phyloP scores from a whole-genome alignment of 139 green algal genomes.

The Coccomyxa sp. region DNA sequence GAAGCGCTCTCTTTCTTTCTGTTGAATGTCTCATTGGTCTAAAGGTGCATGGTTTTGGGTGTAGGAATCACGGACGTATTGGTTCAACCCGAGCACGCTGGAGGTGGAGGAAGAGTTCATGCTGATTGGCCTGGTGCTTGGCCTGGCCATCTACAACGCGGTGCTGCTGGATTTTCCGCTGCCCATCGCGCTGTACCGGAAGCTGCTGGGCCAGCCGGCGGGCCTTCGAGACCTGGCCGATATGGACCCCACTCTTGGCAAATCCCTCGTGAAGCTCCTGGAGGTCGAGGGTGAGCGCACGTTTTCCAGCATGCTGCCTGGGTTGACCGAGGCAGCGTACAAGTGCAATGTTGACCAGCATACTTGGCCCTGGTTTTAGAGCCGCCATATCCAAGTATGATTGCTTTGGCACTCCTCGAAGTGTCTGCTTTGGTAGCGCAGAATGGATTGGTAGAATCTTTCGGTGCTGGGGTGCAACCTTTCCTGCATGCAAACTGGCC shows the following conservation, averaged over 20 bases:
- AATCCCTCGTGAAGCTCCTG: slow-evolving; percentile 65
- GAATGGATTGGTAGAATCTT: no score
- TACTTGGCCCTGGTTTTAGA: no score
- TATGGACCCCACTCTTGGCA: slow-evolving; percentile 76
- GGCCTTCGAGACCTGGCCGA: slow-evolving; percentile 80
- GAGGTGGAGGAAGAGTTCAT: slow-evolving; percentile 74
- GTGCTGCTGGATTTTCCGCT: slow-evolving; percentile 90
- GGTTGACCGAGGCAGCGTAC: neutral
- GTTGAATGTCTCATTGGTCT: no score
- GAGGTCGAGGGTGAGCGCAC: slow-evolving; percentile 43
- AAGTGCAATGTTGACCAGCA: no score
- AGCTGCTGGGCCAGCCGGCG: slow-evolving; percentile 73
- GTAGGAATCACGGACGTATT: slow-evolving; percentile 79
- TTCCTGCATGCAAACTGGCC: no score
- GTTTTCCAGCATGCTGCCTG: no score
- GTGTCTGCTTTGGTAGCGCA: no score
- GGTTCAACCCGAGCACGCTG: slow-evolving; percentile 64
- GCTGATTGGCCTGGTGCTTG: slow-evolving; percentile 79
- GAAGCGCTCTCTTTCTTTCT: no score
- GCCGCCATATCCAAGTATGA: no score
- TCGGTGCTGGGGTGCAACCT: no score
- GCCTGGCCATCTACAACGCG: slow-evolving; percentile 90
- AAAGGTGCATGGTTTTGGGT: no score
- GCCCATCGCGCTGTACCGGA: slow-evolving; percentile 84
- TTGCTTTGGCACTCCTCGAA: no score